phyloP scores from a whole-genome alignment of 805 yeast species.

The Cyberlindnera galapagoensis region DNA sequence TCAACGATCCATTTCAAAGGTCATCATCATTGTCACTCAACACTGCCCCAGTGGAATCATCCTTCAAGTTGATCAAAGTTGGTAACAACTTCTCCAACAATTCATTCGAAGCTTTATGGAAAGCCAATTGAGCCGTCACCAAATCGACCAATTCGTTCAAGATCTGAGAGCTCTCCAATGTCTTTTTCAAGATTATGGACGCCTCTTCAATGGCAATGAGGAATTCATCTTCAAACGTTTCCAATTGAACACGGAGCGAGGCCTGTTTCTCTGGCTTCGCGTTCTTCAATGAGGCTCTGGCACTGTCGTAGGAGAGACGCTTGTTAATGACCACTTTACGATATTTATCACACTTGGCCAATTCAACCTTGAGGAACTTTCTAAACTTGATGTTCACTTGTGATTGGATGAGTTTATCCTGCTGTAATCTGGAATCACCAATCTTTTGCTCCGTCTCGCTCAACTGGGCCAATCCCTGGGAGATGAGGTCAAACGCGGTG shows the following conservation, averaged over 20 bases:
- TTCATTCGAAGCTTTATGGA: conserved; percentile 69
- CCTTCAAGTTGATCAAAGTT: conserved; percentile 54
- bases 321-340: conserved; percentile 73
- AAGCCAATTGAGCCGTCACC: conserved; percentile 73
- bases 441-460: conserved; percentile 67
- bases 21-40: conserved; percentile 22
- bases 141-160: conserved; percentile 61
- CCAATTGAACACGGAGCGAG: conserved; percentile 68
- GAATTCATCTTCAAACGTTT: conserved; percentile 81
- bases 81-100: conserved; percentile 58
- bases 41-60: conserved; percentile 34
- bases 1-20: conserved; percentile 6
- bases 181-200: conserved; percentile 74
- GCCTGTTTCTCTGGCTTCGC: conserved; percentile 65
- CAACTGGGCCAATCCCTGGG: conserved; percentile 58
- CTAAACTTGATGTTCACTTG: conserved; percentile 64
- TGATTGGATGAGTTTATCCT: conserved; percentile 65
- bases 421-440: conserved; percentile 78
- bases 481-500: conserved; percentile 43
- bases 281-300: conserved; percentile 47
- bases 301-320: conserved; percentile 73
- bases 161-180: conserved; percentile 63
- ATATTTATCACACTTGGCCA: conserved; percentile 58
- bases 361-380: conserved; percentile 53
- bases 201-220: conserved; percentile 89